Percentiles rank a stretch among this genome's conserved stretches.
These are phyloP conservation scores for Cicer judaicum DNA, from an alignment of 306 rosid genomes.

Conservation along the genomic window DNA sequence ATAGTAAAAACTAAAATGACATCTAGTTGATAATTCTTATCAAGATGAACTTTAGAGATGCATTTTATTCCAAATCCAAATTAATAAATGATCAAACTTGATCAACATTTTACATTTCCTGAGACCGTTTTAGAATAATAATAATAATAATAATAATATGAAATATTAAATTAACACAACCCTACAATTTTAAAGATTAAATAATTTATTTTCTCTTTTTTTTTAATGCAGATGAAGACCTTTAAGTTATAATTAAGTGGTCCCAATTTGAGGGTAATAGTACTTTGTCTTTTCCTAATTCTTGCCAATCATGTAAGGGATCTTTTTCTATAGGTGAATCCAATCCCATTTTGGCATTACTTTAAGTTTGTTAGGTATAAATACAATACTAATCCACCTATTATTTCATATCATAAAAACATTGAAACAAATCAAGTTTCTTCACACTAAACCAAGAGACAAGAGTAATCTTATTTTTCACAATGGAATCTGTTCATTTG, in stretches of 20 bases:
- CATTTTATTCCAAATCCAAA: too few species aligned
- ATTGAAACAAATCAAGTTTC: slow-evolving; percentile 40
- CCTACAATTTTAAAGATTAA: too few species aligned
- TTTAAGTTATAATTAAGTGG: slow-evolving; percentile 40
- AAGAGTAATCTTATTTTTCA: too few species aligned
- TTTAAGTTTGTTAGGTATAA: slow-evolving; percentile 49
- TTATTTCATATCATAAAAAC: slow-evolving; percentile 36
- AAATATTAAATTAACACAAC: too few species aligned
- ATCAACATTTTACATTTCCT: too few species aligned
- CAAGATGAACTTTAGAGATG: too few species aligned
- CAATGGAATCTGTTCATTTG: slow-evolving; percentile 62
- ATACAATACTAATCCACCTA: slow-evolving; percentile 34
- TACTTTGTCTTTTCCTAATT: slow-evolving; percentile 46
- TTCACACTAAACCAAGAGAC: slow-evolving; percentile 22
- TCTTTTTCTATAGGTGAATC: slow-evolving; percentile 36
- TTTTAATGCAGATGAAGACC: slow-evolving; percentile 35
- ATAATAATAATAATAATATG: too few species aligned
- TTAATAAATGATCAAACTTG: too few species aligned
- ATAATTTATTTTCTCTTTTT: background rate
- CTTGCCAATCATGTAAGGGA: slow-evolving; percentile 42
- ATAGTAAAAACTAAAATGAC: too few species aligned
- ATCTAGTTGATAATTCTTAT: too few species aligned
- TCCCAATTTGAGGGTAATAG: slow-evolving; percentile 20
- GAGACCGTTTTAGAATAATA: too few species aligned
- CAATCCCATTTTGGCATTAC: slow-evolving; percentile 49